Base-by-base conservation (phyloP, 768 basidiomycete genomes). In the Collybia nuda region DNA sequence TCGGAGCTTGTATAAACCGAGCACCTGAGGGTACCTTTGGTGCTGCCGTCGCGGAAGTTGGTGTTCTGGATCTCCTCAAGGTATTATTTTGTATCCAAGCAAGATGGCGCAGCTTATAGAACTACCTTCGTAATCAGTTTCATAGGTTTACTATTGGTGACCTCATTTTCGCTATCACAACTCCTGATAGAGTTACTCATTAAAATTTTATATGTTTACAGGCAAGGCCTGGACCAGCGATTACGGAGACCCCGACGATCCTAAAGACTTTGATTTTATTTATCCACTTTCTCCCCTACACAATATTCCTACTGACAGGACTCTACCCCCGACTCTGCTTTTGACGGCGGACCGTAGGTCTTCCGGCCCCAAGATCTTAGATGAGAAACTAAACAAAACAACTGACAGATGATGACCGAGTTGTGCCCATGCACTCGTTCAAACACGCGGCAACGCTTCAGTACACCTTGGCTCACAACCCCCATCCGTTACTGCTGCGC, bases 351-450 rank as follows among this genome's bases (percentile, higher is more conserved):
- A 89, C 64, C 88, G 87, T 91, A 64, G 55, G 87, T 76, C 39
- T 26, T 38, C 24, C 44, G 24, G 24, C n/a, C 15, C 22, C 15
- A 12, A 22, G 15, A 37, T 6, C 7, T 28, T 11, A 8, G 6
- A 41, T 44, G 5, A 22, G 36, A 1, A 9, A 43, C 44, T 56
- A 4, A 51, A 17, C 18, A 8, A 36, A 17, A 15, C 37, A 22
- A 40, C 9, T 46, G 6, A 11, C 58, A 90, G 88, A 90, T 54
- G 90, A 92, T 56, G 88, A 90, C 59, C 85, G 90, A 28, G 90
- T 93, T n/a, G 89, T 92, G 4, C 88, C 89, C 1, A 71, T 90
- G 62, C 91, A 92, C 67, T 88, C 89, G 7, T 91, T 88, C 79
- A 93, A 93, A 67, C 76, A 82, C 44, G 84, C 85, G 0, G 91